Base-by-base conservation (phyloP, 2,329 filamentous ascomycete genomes). In the Scortechinia acanthostroma region DNA sequence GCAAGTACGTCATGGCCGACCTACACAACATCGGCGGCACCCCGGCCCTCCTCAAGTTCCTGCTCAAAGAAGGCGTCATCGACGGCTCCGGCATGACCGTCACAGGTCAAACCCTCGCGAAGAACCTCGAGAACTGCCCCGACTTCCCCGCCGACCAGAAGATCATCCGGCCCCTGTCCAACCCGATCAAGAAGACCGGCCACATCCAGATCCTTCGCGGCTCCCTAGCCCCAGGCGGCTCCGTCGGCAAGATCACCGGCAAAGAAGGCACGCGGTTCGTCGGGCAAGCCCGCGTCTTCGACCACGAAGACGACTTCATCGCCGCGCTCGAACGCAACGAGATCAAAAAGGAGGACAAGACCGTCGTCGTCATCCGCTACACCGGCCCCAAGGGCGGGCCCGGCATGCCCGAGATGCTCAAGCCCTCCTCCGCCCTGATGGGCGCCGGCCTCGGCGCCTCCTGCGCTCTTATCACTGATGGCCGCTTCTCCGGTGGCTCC, bases 371-470 rank as follows among this genome's bases (percentile, higher is more conserved):
- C 46, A 91, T 96, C 55, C 86, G 91, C 44, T 95, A 95, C 62
- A 91, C 95, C 61, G 91, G 91, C 1, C 91, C 91, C 49, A 94
- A 91, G 69, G 91, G 91, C 52, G 91, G 91, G 0, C 91, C 91
- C 1, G 91, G 91, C 47, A 96, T 96, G 85, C 91, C 90, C 22
- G 91, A 96, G 69, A 91, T 95, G 74, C 72, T 96, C 50, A 95
- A 95, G 71, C 88, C 91, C n/a, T 87, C 80, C 45, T 90, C 88
- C 0, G 88, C 90, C 43, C 86, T 96, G 57, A 95, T 95, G 88
- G 91, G 91, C 45, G 88, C 89, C 4, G 86, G 86, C 28, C 76
- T 96, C 37, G 83, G 83, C 53, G 75, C 86, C 55, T 83, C 88
- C 53, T 81, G 88, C 14, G 85, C 85, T 1, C 76, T 89, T 42